Percentiles rank a stretch among this genome's conserved stretches.
Evolutionary conservation across 177 flowering plant species (phyloP).

Genomic region (Vitis hybrid): DNA sequence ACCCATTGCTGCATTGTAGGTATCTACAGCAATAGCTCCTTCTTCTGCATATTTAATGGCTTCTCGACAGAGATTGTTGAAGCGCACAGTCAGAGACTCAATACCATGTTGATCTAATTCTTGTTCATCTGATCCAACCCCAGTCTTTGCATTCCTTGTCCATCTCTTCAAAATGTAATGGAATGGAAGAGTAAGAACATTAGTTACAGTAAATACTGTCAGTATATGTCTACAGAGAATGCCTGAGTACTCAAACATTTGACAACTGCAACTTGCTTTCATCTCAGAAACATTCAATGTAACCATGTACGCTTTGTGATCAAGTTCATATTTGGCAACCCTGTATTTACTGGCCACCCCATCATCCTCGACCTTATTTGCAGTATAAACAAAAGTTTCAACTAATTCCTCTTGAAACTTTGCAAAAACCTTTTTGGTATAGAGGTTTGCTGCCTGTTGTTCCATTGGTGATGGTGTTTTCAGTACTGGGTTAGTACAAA

Average conservation of each 20-base stretch:
- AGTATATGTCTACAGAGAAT: conserved; percentile 63
- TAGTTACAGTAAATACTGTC: conserved; percentile 56
- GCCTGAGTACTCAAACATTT: conserved; percentile 63
- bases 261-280: conserved; percentile 57
- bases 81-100: conserved; percentile 34
- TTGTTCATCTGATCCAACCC: conserved; percentile 26
- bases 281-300: conserved; percentile 37
- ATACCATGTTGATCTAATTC: conserved; percentile 17
- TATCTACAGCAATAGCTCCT: conserved; percentile 37
- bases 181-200: conserved; percentile 62
- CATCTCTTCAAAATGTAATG: conserved; percentile 77
- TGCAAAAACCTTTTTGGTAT: conserved; percentile 49
- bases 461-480: conserved; percentile 70
- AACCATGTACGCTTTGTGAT: conserved; percentile 48
- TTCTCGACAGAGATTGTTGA: conserved; percentile 36
- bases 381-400: conserved; percentile 56
- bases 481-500: conserved; percentile 42
- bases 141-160: conserved; percentile 49
- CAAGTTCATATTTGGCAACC: conserved; percentile 60
- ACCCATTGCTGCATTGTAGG: conserved; percentile 38
- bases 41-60: conserved; percentile 43
- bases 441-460: conserved; percentile 57
- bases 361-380: conserved; percentile 53
- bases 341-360: conserved; percentile 44
- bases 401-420: conserved; percentile 66